Percentiles rank a stretch among this genome's conserved stretches.
Conservation (phyloP, 495 filamentous ascomycete genomes). For the Extremus antarcticus region DNA sequence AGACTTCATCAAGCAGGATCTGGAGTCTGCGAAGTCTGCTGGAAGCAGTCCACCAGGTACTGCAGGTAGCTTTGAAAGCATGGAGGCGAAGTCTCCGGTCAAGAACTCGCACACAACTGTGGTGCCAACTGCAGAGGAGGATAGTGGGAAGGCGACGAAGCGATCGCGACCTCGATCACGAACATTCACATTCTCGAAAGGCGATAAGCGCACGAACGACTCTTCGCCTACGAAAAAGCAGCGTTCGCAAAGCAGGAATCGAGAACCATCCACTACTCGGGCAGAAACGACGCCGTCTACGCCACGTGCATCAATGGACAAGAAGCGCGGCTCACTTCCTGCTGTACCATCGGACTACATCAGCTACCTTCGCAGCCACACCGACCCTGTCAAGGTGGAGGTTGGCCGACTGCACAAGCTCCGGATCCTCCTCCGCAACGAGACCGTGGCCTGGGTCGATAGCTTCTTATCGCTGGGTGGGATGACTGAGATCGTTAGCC, state of each 20-base stretch:
- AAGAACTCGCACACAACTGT: neutral
- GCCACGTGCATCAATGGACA: constrained; percentile 36
- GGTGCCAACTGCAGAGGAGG: neutral
- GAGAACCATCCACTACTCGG: constrained; percentile 2
- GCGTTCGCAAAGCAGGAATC: constrained; percentile 34
- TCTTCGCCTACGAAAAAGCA: constrained; percentile 52
- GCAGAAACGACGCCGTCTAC: constrained; percentile 20
- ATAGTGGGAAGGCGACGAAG: constrained; percentile 17
- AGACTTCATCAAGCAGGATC: constrained; percentile 86
- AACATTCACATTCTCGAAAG: constrained; percentile 64
- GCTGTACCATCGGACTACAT: constrained; percentile 67
- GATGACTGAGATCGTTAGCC: constrained; percentile 78
- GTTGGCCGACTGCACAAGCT: constrained; percentile 93
- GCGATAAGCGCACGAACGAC: constrained; percentile 20
- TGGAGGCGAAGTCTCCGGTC: neutral
- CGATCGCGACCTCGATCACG: constrained; percentile 52
- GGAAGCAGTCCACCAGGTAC: constrained; percentile 37
- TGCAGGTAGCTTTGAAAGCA: neutral
- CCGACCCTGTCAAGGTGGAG: constrained; percentile 70
- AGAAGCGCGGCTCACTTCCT: constrained; percentile 28
- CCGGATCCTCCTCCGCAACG: constrained; percentile 78
- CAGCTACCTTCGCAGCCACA: constrained; percentile 62
- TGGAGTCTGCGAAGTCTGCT: constrained; percentile 31
- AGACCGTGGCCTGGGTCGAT: constrained; percentile 91
- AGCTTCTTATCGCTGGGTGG: constrained; percentile 78